A percentile compares a stretch with the other conserved stretches of the same genome.
phyloP scores from a whole-genome alignment of 2,329 filamentous ascomycete genomes.

The Blumeria graminis region DNA sequence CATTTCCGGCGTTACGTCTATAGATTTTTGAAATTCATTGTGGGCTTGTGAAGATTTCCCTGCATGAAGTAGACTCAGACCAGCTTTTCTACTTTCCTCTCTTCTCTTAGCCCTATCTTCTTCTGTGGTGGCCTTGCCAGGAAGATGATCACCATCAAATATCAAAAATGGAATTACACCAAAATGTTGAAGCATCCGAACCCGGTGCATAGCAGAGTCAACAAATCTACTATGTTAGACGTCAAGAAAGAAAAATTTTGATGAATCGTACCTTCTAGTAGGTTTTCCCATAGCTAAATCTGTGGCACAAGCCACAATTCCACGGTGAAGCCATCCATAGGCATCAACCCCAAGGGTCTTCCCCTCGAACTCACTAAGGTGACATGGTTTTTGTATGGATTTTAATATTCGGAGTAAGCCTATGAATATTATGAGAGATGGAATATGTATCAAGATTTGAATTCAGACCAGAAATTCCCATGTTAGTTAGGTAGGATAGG shows the following conservation, averaged over 20 bases:
- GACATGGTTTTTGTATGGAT: slow-evolving; percentile 77
- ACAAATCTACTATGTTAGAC: slow-evolving; percentile 38
- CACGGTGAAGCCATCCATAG: slow-evolving; percentile 95
- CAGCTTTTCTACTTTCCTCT: slow-evolving; percentile 50
- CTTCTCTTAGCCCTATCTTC: slow-evolving; percentile 49
- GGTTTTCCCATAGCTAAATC: slow-evolving; percentile 76
- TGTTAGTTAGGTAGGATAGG: too few relatives aligned
- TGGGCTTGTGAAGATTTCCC: slow-evolving; percentile 64
- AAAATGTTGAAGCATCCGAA: slow-evolving; percentile 84
- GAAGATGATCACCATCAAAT: slow-evolving; percentile 86
- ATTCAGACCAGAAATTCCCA: too few relatives aligned
- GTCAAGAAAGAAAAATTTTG: neutral
- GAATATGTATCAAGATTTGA: too few relatives aligned
- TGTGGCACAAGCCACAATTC: slow-evolving; percentile 69
- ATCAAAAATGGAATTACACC: slow-evolving; percentile 86
- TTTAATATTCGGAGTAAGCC: slow-evolving; percentile 80
- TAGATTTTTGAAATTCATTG: slow-evolving; percentile 74
- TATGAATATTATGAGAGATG: slow-evolving; percentile 15
- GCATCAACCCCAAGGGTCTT: slow-evolving; percentile 87
- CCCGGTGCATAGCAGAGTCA: slow-evolving; percentile 70
- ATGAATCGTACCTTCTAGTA: slow-evolving; percentile 46
- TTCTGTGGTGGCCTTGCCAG: slow-evolving; percentile 80
- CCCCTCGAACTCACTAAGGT: slow-evolving; percentile 66
- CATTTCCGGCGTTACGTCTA: slow-evolving; percentile 94
- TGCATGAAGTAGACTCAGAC: slow-evolving; percentile 56